Conservation (phyloP, 305 asterid genomes). For the Plantago coronopus region DNA sequence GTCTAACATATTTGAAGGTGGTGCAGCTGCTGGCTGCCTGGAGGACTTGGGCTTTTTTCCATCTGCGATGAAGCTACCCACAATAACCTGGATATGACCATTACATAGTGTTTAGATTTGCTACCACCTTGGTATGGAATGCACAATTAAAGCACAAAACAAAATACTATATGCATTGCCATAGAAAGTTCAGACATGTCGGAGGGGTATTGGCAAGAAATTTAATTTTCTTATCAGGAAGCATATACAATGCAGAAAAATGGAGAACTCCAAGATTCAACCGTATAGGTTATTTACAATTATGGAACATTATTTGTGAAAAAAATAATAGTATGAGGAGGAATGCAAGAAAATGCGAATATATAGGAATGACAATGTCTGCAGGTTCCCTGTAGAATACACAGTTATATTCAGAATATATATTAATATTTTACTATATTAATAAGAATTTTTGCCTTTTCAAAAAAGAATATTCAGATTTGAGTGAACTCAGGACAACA, state of each 20-base stretch:
- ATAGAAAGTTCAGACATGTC: too few species aligned
- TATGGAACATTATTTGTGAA: too few species aligned
- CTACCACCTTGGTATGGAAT: neutral
- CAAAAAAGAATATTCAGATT: neutral
- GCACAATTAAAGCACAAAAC: neutral
- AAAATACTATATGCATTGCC: too few species aligned
- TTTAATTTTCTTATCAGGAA: too few species aligned
- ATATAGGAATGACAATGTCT: neutral
- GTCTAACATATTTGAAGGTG: conserved; percentile 46
- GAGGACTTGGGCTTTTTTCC: conserved; percentile 55
- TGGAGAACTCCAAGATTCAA: neutral
- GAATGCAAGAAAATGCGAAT: neutral
- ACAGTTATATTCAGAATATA: neutral
- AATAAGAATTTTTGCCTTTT: too few species aligned
- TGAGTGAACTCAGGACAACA: neutral
- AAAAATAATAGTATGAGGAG: neutral
- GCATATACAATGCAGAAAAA: neutral
- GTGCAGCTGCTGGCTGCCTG: conserved; percentile 24
- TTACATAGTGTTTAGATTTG: neutral
- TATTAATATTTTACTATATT: too few species aligned
- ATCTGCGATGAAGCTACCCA: conserved; percentile 83
- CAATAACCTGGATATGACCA: conserved; percentile 54
- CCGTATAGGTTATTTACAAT: too few species aligned
- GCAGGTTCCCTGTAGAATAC: neutral
- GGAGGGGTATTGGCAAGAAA: too few species aligned